A percentile compares a stretch with the other conserved stretches of the same genome.
These are phyloP conservation scores for Leccinum variabile DNA, from an alignment of 1,284 basidiomycete species.

Conservation along the genomic window DNA sequence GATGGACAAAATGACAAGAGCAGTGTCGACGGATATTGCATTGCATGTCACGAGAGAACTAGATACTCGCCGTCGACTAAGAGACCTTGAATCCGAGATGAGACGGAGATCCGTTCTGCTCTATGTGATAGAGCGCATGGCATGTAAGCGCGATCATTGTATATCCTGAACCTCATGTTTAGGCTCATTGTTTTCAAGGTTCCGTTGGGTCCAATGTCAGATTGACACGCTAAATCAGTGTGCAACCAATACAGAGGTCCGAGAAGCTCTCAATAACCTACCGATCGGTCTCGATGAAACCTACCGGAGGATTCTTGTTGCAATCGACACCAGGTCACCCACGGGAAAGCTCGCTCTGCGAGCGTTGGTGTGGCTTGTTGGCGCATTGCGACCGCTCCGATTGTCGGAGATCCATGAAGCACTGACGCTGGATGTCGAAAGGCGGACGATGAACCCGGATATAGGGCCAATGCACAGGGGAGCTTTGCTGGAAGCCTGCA, in stretches of 20 bases:
- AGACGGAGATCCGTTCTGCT: slow-evolving; percentile 6
- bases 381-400: slow-evolving; percentile 9
- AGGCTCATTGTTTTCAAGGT: slow-evolving; percentile 6
- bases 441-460: slow-evolving; percentile 1
- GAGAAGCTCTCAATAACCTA: slow-evolving; percentile 9
- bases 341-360: slow-evolving; percentile 10
- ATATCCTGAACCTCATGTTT: neutral
- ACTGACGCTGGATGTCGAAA: slow-evolving; percentile 1
- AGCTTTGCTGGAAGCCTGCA: slow-evolving; percentile 4
- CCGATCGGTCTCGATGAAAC: slow-evolving; percentile 14
- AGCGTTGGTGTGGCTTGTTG: slow-evolving; percentile 8
- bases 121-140: slow-evolving; percentile 13
- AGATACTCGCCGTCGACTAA: slow-evolving; percentile 11
- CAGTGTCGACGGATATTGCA: slow-evolving; percentile 9
- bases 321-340: neutral
- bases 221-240: slow-evolving; percentile 10
- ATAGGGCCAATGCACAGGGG: slow-evolving; percentile 3
- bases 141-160: slow-evolving; percentile 8
- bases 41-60: slow-evolving; percentile 16
- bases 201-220: slow-evolving; percentile 17
- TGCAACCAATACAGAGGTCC: slow-evolving; percentile 8
- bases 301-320: slow-evolving; percentile 8
- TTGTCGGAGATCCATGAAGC: slow-evolving; percentile 8
- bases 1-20: slow-evolving; percentile 7
- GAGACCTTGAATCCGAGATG: neutral